Base-by-base conservation (phyloP, 2,329 filamentous ascomycete species). In the Periglandula ipomoeae region DNA sequence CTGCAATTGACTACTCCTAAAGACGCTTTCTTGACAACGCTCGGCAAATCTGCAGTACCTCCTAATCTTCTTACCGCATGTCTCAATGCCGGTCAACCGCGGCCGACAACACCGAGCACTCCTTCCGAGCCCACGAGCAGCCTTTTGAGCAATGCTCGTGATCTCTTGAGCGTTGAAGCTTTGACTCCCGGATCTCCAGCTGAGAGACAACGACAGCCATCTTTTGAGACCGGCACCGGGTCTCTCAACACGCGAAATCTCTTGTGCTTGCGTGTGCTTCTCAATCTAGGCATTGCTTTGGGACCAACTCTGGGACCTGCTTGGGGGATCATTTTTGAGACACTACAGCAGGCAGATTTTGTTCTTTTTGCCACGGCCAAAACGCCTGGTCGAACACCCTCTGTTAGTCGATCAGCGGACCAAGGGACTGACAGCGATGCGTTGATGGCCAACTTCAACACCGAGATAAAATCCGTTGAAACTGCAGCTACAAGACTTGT, bases 241-340 rank as follows among this genome's bases (percentile, higher is more conserved):
- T 78, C 81, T 3, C 72, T 97, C 8, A 95, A 89, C 55, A 91
- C 89, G 3, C 79, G 93, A 7, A 97, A 98, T 60, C 71, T 98
- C 4, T 72, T 97, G 1, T 98, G 93, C 58, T 71, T 98, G 39
- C 76, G 94, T 59, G 93, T 93, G 26, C 73, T 98, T 15, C 70
- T 98, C n/a, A 98, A 98, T 57, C 70, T 98, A 3, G 93, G 93
- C 2, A 98, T 97, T 59, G 93, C 93, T 2, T 70, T 98, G 1
- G 93, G 93, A 0, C 89, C 93, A 3, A 95, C 89, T 0, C 73
- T 98, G 1, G 83, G 86, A 32, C 74, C 78, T 13, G 87, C 91
- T 1, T 98, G 94, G 87, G 83, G 82, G 1, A 97, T 98, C 50
- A 75, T 98, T 15, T 76, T 98, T 1, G 90, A 95, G 59, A 95